These are phyloP conservation scores for Eragrostis tef DNA, from an alignment of 202 grass and related monocot genomes.

Conservation along the genomic window DNA sequence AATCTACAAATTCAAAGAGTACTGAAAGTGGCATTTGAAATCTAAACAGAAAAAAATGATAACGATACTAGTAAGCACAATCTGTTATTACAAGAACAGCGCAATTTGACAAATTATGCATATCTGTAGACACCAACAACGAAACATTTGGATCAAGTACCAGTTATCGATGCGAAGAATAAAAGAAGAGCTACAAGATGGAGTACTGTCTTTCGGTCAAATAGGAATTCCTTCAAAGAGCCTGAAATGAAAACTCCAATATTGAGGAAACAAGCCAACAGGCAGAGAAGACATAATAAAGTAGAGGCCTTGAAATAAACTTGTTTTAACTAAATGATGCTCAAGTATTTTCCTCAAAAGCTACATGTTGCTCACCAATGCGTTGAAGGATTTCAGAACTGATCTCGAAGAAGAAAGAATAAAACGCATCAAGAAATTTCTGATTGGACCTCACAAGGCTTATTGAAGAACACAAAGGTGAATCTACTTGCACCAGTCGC, in stretches of 20 bases:
- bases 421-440: slow-evolving; percentile 65
- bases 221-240: slow-evolving; percentile 71
- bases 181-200: slow-evolving; percentile 62
- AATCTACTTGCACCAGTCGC: slow-evolving; percentile 62
- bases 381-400: slow-evolving; percentile 61
- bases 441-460: slow-evolving; percentile 59
- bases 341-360: too few species aligned
- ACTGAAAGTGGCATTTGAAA: slow-evolving; percentile 1
- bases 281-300: slow-evolving; percentile 24
- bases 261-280: neutral
- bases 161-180: slow-evolving; percentile 56
- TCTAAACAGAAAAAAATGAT: neutral
- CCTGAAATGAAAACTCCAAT: slow-evolving; percentile 50
- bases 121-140: slow-evolving; percentile 14
- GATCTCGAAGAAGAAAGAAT: slow-evolving; percentile 62
- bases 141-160: slow-evolving; percentile 42
- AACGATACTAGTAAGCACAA: neutral
- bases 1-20: neutral
- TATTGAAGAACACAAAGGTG: slow-evolving; percentile 54
- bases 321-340: neutral
- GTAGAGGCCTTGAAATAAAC: slow-evolving; percentile 10
- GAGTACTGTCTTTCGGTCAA: slow-evolving; percentile 60
- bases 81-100: neutral
- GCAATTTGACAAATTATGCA: neutral
- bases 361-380: slow-evolving; percentile 45